These are phyloP conservation scores for Geoglossum cookeanum DNA, from an alignment of 2,329 filamentous ascomycete species.

Conservation along the genomic window DNA sequence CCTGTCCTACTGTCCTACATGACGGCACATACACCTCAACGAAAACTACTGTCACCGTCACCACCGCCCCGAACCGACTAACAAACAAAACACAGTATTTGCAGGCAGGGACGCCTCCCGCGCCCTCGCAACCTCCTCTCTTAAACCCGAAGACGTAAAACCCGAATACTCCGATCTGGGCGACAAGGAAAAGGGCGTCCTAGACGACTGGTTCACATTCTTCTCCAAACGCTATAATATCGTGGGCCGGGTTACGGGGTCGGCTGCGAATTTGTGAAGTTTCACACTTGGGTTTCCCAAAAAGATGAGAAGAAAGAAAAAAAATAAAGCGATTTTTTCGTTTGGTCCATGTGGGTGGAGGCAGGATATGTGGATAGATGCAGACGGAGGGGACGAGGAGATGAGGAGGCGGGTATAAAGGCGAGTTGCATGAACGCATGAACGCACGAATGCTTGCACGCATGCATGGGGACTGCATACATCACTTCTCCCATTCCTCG, in stretches of 20 bases:
- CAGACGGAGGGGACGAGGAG: too few species aligned
- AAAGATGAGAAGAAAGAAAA: too few species aligned
- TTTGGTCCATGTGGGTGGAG: too few species aligned
- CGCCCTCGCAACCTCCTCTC: constrained; percentile 68
- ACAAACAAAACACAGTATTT: constrained; percentile 45
- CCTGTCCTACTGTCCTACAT: not conserved
- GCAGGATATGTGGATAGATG: too few species aligned
- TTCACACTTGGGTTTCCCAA: too few species aligned
- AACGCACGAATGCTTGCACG: too few species aligned
- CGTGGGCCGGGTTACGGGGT: constrained; percentile 34
- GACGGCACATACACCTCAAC: not conserved
- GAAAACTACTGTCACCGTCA: not conserved
- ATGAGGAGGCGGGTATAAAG: too few species aligned
- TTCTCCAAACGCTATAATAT: constrained; percentile 96
- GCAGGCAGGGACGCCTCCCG: constrained; percentile 91
- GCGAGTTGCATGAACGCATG: too few species aligned
- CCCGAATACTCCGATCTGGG: constrained; percentile 67
- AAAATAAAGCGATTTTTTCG: too few species aligned
- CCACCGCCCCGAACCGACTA: not conserved
- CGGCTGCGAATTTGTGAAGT: not conserved
- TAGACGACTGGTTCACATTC: constrained; percentile 89
- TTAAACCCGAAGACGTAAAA: constrained; percentile 64
- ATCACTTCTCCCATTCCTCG: too few species aligned
- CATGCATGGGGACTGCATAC: too few species aligned
- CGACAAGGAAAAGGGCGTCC: constrained; percentile 66